Conservation (phyloP, 2,329 filamentous ascomycete species). For the Ceratocystis harringtonii region DNA sequence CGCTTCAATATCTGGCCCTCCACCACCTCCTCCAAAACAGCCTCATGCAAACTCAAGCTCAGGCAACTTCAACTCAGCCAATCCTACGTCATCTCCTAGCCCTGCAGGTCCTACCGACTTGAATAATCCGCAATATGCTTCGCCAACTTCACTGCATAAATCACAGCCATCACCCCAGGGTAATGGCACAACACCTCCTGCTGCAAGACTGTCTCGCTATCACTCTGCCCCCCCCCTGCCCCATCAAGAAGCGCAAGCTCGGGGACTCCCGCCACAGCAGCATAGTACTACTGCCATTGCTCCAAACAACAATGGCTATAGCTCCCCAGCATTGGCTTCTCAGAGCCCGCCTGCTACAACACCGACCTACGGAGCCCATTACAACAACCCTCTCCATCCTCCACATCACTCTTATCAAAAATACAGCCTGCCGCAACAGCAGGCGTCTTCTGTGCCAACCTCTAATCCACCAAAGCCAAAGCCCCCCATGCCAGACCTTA, state of each 20-base stretch:
- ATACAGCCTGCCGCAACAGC: neutral
- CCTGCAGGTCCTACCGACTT: neutral
- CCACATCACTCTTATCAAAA: slow-evolving; percentile 6
- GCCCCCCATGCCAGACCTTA: slow-evolving; percentile 37
- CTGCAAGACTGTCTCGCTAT: slow-evolving; percentile 27
- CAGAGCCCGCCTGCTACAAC: neutral
- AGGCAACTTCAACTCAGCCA: neutral
- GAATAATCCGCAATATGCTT: neutral
- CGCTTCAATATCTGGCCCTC: slow-evolving; percentile 9
- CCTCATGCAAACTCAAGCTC: slow-evolving; percentile 12
- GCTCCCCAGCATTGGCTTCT: neutral
- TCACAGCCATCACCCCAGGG: neutral
- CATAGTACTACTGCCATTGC: neutral
- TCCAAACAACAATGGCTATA: neutral
- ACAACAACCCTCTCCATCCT: neutral
- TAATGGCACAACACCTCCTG: neutral
- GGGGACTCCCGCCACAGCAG: neutral
- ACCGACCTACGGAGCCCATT: neutral
- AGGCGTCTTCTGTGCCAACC: slow-evolving; percentile 17
- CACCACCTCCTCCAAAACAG: slow-evolving; percentile 22
- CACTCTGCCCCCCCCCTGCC: slow-evolving; percentile 35
- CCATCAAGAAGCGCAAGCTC: neutral
- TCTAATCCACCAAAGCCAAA: slow-evolving; percentile 24
- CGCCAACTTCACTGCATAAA: neutral
- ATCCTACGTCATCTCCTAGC: neutral